These are phyloP conservation scores for Claviceps quebecensis DNA, from an alignment of 2,329 filamentous ascomycete genomes.

Conservation along the genomic window DNA sequence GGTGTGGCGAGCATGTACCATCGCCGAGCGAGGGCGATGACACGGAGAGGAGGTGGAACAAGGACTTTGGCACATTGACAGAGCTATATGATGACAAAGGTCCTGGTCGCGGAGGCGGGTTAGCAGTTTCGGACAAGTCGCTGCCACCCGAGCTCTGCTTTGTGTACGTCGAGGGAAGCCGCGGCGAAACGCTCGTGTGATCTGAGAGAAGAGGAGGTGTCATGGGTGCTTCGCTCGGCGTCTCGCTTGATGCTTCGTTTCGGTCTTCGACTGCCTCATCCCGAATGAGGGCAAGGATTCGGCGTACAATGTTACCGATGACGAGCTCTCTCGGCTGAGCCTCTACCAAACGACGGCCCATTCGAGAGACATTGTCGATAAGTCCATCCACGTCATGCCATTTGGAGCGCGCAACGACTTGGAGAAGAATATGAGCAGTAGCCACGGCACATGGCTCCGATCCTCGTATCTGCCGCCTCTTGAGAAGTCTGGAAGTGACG, in stretches of 20 bases:
- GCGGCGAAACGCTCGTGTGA: conserved; percentile 15
- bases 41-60: conserved; percentile 79
- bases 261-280: conserved; percentile 78
- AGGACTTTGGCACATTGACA: conserved; percentile 56
- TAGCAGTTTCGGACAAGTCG: conserved; percentile 14
- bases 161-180: conserved; percentile 18
- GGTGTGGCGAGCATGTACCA: conserved; percentile 29
- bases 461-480: conserved; percentile 77
- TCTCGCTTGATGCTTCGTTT: conserved; percentile 49
- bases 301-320: conserved; percentile 85
- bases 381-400: conserved; percentile 66
- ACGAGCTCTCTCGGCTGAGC: conserved; percentile 85
- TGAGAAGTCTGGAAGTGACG: conserved; percentile 44
- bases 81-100: conserved; percentile 49
- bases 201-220: conserved; percentile 27
- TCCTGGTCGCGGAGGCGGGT: conserved; percentile 36
- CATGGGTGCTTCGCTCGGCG: conserved; percentile 32
- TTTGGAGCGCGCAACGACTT: conserved; percentile 70
- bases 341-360: conserved; percentile 63
- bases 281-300: conserved; percentile 78
- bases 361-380: conserved; percentile 63
- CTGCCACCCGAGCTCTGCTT: conserved; percentile 22
- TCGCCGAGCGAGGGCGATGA: conserved; percentile 35
- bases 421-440: conserved; percentile 75
- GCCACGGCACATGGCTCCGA: conserved; percentile 82